Percentiles rank a stretch among this genome's conserved stretches.
These are phyloP conservation scores for Acorus calamus DNA, from an alignment of 106 monocot genomes.

Conservation along the genomic window DNA sequence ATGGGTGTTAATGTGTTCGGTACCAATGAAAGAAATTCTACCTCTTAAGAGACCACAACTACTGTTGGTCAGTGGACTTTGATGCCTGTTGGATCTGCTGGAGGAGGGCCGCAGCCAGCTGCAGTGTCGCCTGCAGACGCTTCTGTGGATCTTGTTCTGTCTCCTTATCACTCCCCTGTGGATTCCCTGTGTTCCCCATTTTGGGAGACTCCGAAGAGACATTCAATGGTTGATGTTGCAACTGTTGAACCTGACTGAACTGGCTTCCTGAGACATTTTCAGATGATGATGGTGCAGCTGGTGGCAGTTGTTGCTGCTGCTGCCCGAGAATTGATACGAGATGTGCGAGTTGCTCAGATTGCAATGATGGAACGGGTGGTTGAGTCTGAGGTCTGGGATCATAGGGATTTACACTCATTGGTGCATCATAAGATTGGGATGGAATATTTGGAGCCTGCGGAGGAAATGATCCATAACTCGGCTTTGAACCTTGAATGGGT, in stretches of 20 bases:
- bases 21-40: too few relatives aligned
- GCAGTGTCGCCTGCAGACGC: conserved; percentile 85
- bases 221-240: conserved; percentile 10
- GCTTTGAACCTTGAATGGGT: conserved; percentile 10
- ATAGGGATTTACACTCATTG: conserved; percentile 5
- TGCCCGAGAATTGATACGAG: conserved; percentile 58
- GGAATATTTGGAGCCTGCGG: conserved; percentile 6
- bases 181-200: conserved; percentile 16
- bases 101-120: conserved; percentile 82
- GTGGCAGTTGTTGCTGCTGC: conserved; percentile 26
- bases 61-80: conserved; percentile 32
- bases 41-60: not conserved
- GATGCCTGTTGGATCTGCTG: conserved; percentile 91
- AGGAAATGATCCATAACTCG: conserved; percentile 15
- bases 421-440: conserved; percentile 15
- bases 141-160: conserved; percentile 70
- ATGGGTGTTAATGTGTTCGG: too few relatives aligned
- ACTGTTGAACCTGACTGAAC: conserved; percentile 5
- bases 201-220: not conserved
- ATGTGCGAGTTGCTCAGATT: conserved; percentile 66
- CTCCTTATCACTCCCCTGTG: conserved; percentile 17
- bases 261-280: conserved; percentile 7
- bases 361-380: conserved; percentile 29
- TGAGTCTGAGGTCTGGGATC: conserved; percentile 31
- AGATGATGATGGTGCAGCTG: too few relatives aligned